These are phyloP conservation scores for Bruguiera gymnorhiza DNA, from an alignment of 345 rosid species.

Conservation along the genomic window DNA sequence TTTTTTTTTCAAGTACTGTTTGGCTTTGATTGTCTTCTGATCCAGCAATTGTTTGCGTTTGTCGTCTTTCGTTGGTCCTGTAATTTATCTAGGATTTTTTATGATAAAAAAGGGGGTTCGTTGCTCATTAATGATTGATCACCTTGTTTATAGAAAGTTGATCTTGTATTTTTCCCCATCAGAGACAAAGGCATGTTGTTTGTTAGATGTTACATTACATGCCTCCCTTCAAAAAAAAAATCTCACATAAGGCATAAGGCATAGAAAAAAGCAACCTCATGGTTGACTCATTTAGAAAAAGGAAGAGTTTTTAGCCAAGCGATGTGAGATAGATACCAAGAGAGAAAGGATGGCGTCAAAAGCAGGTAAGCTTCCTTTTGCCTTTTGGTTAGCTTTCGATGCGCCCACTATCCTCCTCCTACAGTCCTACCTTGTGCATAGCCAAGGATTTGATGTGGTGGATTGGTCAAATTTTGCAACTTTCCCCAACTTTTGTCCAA, in stretches of 20 bases:
- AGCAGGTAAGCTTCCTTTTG: neutral
- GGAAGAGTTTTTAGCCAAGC: too few relatives aligned
- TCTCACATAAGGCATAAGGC: too few relatives aligned
- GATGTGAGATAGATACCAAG: neutral
- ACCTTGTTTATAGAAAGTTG: slow-evolving; percentile 10
- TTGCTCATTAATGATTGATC: slow-evolving; percentile 1
- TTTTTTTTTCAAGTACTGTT: slow-evolving; percentile 13
- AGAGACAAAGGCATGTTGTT: too few relatives aligned
- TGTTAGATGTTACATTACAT: too few relatives aligned
- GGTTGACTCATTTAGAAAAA: too few relatives aligned
- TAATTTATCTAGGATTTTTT: slow-evolving; percentile 19
- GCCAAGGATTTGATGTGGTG: slow-evolving; percentile 1
- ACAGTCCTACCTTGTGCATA: neutral
- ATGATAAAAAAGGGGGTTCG: slow-evolving; percentile 6
- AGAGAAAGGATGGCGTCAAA: slow-evolving; percentile 1
- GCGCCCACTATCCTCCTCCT: slow-evolving; percentile 5
- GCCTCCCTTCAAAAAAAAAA: too few relatives aligned
- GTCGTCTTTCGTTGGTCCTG: slow-evolving; percentile 29
- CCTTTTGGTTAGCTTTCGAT: neutral
- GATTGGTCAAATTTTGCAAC: slow-evolving; percentile 17
- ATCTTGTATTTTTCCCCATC: neutral
- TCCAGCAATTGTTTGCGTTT: slow-evolving; percentile 44
- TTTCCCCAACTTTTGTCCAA: neutral
- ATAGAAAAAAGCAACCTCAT: too few relatives aligned
- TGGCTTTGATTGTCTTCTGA: slow-evolving; percentile 32